Conservation (phyloP, 148 eudicot species). For the Polygonum maritimum region DNA sequence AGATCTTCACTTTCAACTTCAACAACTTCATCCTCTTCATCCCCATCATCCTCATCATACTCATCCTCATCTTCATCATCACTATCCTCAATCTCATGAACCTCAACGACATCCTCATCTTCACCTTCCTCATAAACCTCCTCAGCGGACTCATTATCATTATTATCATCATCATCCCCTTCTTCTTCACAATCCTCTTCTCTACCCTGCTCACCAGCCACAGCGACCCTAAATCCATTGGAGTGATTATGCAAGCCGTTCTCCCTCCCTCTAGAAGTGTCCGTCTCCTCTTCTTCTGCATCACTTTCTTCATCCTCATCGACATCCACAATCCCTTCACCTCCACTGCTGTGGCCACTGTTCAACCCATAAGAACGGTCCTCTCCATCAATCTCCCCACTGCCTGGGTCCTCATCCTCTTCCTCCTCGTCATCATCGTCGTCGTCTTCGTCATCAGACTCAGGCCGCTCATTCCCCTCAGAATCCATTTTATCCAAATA, state of each 20-base stretch:
- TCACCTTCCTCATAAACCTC: conserved; percentile 24
- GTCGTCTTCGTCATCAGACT: conserved; percentile 64
- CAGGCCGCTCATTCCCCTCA: conserved; percentile 72
- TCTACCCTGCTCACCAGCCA: conserved; percentile 19
- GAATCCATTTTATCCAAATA: conserved; percentile 94
- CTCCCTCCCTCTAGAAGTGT: conserved; percentile 20
- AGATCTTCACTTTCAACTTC: conserved; percentile 49
- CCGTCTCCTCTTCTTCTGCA: conserved; percentile 56
- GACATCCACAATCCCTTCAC: conserved; percentile 43
- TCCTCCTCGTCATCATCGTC: conserved; percentile 50
- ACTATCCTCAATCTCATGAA: conserved; percentile 22
- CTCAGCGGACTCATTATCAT: conserved; percentile 22
- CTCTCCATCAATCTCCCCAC: conserved; percentile 58
- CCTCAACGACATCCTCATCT: conserved; percentile 28
- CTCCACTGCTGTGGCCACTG: conserved; percentile 27
- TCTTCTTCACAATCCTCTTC: conserved; percentile 20
- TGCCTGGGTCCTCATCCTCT: conserved; percentile 51
- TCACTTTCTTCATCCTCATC: conserved; percentile 65
- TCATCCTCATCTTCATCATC: conserved; percentile 30
- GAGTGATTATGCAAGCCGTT: conserved; percentile 22
- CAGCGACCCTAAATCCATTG: conserved; percentile 33
- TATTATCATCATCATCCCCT: conserved; percentile 25
- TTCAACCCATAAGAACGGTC: conserved; percentile 21
- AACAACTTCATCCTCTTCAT: conserved; percentile 42
- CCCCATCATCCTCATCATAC: conserved; percentile 34